Percentiles rank a stretch among this genome's conserved stretches.
These are phyloP conservation scores for Oemleria cerasiformis DNA, from an alignment of 306 rosid species.

Conservation along the genomic window DNA sequence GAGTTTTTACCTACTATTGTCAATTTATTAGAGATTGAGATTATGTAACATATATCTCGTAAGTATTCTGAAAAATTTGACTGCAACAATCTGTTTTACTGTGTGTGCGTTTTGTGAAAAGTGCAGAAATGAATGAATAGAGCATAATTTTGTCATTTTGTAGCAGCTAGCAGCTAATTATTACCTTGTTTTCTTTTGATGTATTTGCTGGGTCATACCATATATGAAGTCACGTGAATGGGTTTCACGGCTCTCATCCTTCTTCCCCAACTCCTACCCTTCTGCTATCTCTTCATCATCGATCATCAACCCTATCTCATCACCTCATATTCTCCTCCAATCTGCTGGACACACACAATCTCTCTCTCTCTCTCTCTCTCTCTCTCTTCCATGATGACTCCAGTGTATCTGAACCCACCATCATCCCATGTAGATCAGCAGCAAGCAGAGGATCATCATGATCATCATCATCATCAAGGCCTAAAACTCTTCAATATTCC, in stretches of 20 bases:
- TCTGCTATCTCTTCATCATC: background rate
- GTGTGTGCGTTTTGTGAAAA: background rate
- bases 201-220: slow-evolving; percentile 25
- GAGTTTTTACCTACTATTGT: no score
- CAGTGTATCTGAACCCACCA: slow-evolving; percentile 45
- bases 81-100: no score
- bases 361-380: background rate
- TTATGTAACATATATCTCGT: no score
- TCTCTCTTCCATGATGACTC: slow-evolving; percentile 36
- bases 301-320: slow-evolving; percentile 25
- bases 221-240: slow-evolving; percentile 57
- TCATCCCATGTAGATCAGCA: slow-evolving; percentile 23
- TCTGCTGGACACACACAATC: slow-evolving; percentile 20
- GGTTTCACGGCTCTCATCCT: slow-evolving; percentile 5
- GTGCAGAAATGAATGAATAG: slow-evolving; percentile 4
- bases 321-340: slow-evolving; percentile 32
- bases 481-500: slow-evolving; percentile 28
- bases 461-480: slow-evolving; percentile 27
- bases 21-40: no score
- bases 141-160: slow-evolving; percentile 46
- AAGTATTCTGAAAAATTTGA: no score
- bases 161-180: background rate
- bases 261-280: background rate
- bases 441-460: slow-evolving; percentile 22
- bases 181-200: slow-evolving; percentile 9